Conservation (phyloP, 441 rosid species). For the Corymbia calophylla region DNA sequence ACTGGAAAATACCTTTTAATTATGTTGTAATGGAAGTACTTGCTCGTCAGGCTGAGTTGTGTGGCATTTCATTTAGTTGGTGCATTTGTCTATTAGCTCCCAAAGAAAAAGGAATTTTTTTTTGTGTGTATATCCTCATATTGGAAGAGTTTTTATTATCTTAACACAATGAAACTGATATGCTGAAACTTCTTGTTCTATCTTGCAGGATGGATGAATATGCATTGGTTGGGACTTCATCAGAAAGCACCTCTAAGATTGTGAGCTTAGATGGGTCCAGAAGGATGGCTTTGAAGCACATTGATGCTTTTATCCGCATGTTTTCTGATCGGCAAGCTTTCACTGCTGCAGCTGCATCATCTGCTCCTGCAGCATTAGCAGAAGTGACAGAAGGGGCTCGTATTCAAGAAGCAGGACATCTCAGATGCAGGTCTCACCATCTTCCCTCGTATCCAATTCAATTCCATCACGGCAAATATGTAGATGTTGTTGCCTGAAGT, state of each 20-base stretch:
- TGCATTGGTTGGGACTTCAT: constrained; percentile 50
- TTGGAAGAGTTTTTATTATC: background rate
- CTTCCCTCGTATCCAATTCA: background rate
- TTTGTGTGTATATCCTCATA: background rate
- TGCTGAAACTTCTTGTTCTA: background rate
- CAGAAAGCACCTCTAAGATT: constrained; percentile 62
- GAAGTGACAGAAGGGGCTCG: constrained; percentile 89
- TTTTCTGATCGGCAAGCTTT: constrained; percentile 73
- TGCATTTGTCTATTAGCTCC: background rate
- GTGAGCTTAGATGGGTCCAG: constrained; percentile 79
- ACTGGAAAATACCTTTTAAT: background rate
- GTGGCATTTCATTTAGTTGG: background rate
- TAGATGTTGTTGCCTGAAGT: background rate
- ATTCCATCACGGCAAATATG: background rate
- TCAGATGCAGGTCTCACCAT: constrained; percentile 77
- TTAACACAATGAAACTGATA: background rate
- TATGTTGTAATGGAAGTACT: background rate
- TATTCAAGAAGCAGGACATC: constrained; percentile 92
- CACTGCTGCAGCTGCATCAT: constrained; percentile 62
- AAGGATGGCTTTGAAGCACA: constrained; percentile 76
- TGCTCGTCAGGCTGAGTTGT: background rate
- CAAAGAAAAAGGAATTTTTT: background rate
- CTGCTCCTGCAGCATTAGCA: constrained; percentile 67
- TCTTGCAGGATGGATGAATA: constrained; percentile 69
- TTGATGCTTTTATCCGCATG: constrained; percentile 59